These are phyloP conservation scores for Colletotrichum godetiae DNA, from an alignment of 2,329 filamentous ascomycete species.

Conservation along the genomic window DNA sequence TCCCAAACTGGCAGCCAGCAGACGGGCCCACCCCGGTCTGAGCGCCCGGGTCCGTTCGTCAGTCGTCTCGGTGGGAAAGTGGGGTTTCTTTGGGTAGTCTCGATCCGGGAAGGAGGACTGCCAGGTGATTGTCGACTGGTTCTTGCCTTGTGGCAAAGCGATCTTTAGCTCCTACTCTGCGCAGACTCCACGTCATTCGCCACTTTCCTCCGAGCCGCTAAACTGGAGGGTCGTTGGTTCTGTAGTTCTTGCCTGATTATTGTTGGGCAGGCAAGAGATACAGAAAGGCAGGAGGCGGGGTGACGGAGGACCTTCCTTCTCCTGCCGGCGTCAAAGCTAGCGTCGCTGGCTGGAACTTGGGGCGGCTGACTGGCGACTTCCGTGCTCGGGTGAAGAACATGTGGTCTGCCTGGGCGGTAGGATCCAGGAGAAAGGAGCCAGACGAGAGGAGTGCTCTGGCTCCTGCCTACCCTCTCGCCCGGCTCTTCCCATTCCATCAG, in stretches of 20 bases:
- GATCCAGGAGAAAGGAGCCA: neutral
- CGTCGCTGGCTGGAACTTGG: neutral
- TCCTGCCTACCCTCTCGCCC: neutral
- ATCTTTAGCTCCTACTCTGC: neutral
- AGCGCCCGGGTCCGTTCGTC: slow-evolving; percentile 9
- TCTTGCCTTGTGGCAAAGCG: neutral
- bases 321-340: slow-evolving; percentile 11
- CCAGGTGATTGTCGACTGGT: neutral
- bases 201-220: neutral
- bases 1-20: slow-evolving; percentile 27
- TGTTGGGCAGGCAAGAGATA: neutral
- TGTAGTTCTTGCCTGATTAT: neutral
- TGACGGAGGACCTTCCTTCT: slow-evolving; percentile 5
- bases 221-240: neutral
- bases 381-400: neutral
- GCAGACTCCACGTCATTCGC: slow-evolving; percentile 12
- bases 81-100: neutral
- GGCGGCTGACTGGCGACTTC: slow-evolving; percentile 14
- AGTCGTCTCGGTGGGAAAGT: slow-evolving; percentile 24
- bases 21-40: slow-evolving; percentile 24
- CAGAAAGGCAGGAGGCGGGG: neutral
- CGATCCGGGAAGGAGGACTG: neutral
- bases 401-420: slow-evolving; percentile 16
- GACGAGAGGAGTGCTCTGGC: neutral
- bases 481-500: neutral